Evolutionary conservation across 805 yeast species (phyloP).

Genomic region (Wickerhamiella spandovensis): DNA sequence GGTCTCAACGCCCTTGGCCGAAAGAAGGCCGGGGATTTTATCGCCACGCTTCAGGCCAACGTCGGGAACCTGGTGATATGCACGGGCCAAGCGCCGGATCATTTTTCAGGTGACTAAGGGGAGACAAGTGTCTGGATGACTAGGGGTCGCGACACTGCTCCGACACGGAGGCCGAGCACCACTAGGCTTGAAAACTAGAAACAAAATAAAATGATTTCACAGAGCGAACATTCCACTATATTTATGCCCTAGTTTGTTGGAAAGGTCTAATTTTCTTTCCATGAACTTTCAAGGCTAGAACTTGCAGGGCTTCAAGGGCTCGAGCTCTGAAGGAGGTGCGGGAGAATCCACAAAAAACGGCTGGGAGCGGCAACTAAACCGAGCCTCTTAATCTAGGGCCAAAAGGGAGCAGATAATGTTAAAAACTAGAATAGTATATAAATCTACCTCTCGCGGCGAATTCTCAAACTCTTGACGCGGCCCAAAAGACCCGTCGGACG

Average conservation of each 20-base stretch:
- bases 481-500: slow-evolving; percentile 39
- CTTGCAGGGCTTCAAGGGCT: too few relatives aligned
- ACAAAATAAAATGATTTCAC: too few relatives aligned
- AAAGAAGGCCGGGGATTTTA: slow-evolving; percentile 56
- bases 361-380: too few relatives aligned
- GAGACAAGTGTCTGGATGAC: neutral
- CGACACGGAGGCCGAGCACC: neutral
- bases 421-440: neutral
- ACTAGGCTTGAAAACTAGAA: too few relatives aligned
- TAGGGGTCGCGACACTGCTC: neutral
- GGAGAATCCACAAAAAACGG: too few relatives aligned
- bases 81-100: neutral
- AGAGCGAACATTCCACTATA: too few relatives aligned
- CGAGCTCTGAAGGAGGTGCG: too few relatives aligned
- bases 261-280: too few relatives aligned
- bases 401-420: too few relatives aligned
- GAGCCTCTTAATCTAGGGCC: too few relatives aligned
- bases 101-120: slow-evolving; percentile 2
- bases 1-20: slow-evolving; percentile 49
- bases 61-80: slow-evolving; percentile 20
- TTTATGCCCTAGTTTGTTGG: too few relatives aligned
- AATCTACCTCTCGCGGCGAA: slow-evolving; percentile 17
- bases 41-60: slow-evolving; percentile 23
- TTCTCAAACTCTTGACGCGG: slow-evolving; percentile 83
- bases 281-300: too few relatives aligned